A percentile compares a stretch with the other conserved stretches of the same genome.
Evolutionary conservation across 805 yeast species (phyloP).

Genomic region (Zygoascus biomembranicola): DNA sequence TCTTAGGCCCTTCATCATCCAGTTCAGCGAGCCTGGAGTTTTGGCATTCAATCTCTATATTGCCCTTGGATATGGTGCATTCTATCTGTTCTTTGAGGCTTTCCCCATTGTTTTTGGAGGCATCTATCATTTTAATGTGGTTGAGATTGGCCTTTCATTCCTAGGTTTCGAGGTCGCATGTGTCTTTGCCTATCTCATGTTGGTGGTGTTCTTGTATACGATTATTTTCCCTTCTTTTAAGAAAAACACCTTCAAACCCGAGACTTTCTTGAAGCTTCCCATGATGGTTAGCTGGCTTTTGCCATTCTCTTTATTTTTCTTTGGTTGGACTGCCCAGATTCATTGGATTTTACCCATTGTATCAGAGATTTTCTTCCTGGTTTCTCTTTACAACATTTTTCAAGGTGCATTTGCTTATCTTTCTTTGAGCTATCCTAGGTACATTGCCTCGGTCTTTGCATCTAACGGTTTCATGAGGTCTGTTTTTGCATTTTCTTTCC

Average conservation of each 20-base stretch:
- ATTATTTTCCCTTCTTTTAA: constrained; percentile 7
- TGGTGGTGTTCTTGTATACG: constrained; percentile 5
- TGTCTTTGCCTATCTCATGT: constrained; percentile 27
- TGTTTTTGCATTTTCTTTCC: constrained; percentile 50
- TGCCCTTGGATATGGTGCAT: constrained; percentile 43
- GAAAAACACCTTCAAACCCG: constrained; percentile 11
- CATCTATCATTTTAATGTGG: constrained; percentile 38
- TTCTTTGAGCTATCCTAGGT: constrained; percentile 39
- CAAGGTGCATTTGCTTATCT: constrained; percentile 44
- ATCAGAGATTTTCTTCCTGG: constrained; percentile 34
- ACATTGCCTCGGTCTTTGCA: constrained; percentile 52
- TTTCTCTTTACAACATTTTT: constrained; percentile 37
- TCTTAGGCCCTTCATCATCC: constrained; percentile 37
- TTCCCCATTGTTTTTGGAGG: constrained; percentile 48
- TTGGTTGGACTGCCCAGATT: constrained; percentile 45
- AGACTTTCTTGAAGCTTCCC: constrained; percentile 12
- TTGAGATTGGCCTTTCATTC: constrained; percentile 42
- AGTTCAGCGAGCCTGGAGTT: constrained; percentile 49
- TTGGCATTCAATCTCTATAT: constrained; percentile 43
- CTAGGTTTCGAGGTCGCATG: constrained; percentile 43
- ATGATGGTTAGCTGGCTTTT: constrained; percentile 21
- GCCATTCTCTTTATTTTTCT: constrained; percentile 40
- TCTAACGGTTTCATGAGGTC: constrained; percentile 46
- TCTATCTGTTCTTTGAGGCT: constrained; percentile 53
- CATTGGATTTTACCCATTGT: constrained; percentile 47